Evolutionary conservation across 2,329 filamentous ascomycete species (phyloP), one percentile per base, ranked within the genome.

Genomic region (Ilyonectria destructans): DNA sequence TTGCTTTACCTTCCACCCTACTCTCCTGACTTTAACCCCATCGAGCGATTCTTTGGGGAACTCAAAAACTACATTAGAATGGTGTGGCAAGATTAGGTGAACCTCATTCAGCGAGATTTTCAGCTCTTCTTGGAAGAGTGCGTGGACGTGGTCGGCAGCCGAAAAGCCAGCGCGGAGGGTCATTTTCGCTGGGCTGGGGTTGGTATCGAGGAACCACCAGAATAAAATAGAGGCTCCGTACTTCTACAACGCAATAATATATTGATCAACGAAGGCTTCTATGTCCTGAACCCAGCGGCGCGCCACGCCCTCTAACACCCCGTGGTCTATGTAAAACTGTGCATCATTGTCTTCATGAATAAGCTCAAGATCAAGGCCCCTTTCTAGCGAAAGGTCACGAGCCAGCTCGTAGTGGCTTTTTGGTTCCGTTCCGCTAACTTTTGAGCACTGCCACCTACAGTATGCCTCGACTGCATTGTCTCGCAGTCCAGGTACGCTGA

Each of bases 11-110:
- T 70, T 10, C 54, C 69, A 23, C 72, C 71, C 2, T 77, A 77
- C 60, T 76, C 70, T 17, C 74, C 67, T 1, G 69, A 76, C 64
- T 70, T 74, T 7, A 74, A 75, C 61, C 74, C 69, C 3, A 77
- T 77, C 31, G 72, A 76, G 67, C 72, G 74, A 48, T 72, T 67
- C 21, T 76, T 74, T 57, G 63, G 55, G 13, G 71, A 69, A 15
- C 35, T 75, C 7, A 75, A 74, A 37, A 67, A 21, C 58, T 74
- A 69, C 26, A 67, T 75, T 7, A 73, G 62, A 58, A 64, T 66
- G 19, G 45, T 64, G 37, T 68, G 71, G 70, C 23, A 70, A 31
- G 46, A 51, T 45, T 65, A 66, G 48, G 55, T 51, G 23, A 69
- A 72, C 15, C 57, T 73, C 19, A 69, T 73, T 26, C 40, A 56